Evolutionary conservation across 2,329 filamentous ascomycete species (phyloP), one percentile per base, ranked within the genome.

Genomic region (Penicillium sp.): DNA sequence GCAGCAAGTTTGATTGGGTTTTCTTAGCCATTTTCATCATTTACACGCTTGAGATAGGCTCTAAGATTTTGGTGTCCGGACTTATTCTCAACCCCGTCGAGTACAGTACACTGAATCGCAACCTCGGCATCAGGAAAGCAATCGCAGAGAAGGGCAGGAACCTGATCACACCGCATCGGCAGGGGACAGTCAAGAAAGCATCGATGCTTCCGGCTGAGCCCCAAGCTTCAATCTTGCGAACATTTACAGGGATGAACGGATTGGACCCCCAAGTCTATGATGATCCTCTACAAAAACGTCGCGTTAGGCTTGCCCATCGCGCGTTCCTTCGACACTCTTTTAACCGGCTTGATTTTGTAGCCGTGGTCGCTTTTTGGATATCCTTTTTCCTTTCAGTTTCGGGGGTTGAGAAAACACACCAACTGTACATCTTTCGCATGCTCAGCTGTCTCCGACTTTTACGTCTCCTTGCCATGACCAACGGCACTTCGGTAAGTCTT

Each of bases 261-360:
- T 81, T 84, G 9, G 81, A 85, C 56, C 77, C 79, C 31, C 77
- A 81, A 50, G 63, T 81, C 75, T 68, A 86, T 74, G 72, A 84
- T 76, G 75, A 94, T 81, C 68, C 81, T 81, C 62, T 90, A 82
- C 79, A 96, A 61, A 89, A 92, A 65, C 91, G 94, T 72, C 87
- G 93, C 59, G 83, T 88, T 64, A 88, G 96, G 62, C 82, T 99
- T 53, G 93, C 95, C 16, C 88, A 94, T 52, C 86, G 94, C 60
- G 95, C 94, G 1, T 97, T 97, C 73, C 78, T 99, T 54, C 87
- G 94, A 16, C 94, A 99, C 74, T 92, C 91, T 0, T 99, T 99
- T 78, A 97, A 97, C 71, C 86, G 94, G 51, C 82, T 97, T 11
- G 94, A 99, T 72, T 97, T 97, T 73, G 80, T 99, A 52, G 95